A percentile compares a stretch with the other conserved stretches of the same genome.
phyloP scores from a whole-genome alignment of 2,329 filamentous ascomycete genomes.

The Raffaelea arxii region DNA sequence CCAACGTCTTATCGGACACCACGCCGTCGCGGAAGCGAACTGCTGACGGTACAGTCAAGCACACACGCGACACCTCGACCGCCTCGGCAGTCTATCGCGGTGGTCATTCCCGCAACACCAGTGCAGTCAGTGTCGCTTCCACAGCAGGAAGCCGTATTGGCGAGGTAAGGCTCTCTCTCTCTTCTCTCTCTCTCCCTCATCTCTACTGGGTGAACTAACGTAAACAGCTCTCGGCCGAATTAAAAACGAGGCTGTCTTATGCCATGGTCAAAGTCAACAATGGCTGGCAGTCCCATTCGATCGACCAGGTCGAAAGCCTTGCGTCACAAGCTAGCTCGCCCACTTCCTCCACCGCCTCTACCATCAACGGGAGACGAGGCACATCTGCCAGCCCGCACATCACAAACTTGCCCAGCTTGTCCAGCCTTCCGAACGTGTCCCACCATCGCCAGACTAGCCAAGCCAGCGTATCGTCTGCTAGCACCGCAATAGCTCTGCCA shows the following conservation, averaged over 20 bases:
- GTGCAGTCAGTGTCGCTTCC: conserved; percentile 51
- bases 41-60: conserved; percentile 65
- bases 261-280: conserved; percentile 90
- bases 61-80: conserved; percentile 27
- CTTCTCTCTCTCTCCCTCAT: conserved; percentile 3
- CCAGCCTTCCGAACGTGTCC: too few species aligned
- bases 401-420: conserved; percentile 19
- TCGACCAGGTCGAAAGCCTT: conserved; percentile 68
- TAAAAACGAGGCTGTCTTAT: conserved; percentile 79
- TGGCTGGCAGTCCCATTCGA: conserved; percentile 71
- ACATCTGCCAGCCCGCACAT: conserved; percentile 47
- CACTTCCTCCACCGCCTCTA: conserved; percentile 46
- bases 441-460: conserved; percentile 20
- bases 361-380: conserved; percentile 39
- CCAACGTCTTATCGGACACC: not conserved
- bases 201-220: not conserved
- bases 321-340: conserved; percentile 61
- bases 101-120: conserved; percentile 63
- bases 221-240: conserved; percentile 60
- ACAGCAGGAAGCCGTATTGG: conserved; percentile 62
- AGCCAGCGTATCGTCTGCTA: conserved; percentile 5
- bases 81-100: conserved; percentile 35
- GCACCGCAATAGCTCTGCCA: conserved; percentile 1
- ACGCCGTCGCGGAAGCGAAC: conserved; percentile 56
- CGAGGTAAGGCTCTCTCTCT: conserved; percentile 47